Conservation (phyloP, 2,329 filamentous ascomycete genomes). For the Aspergillus pseudoglaucus region DNA sequence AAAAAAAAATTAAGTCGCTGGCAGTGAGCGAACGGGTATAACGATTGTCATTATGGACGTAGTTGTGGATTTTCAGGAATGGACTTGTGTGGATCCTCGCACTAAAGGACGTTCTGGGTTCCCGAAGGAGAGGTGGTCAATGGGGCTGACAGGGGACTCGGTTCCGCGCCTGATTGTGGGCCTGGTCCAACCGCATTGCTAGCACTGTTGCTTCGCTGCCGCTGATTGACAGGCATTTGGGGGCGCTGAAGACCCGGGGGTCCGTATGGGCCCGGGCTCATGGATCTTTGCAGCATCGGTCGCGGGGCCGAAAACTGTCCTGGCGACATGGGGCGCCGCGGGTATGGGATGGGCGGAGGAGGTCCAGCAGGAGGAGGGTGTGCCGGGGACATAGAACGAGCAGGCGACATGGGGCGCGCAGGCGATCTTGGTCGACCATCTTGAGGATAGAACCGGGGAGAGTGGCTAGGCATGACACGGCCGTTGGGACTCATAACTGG, state of each 20-base stretch:
- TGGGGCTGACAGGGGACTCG: constrained; percentile 6
- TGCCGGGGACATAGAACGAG: constrained; percentile 12
- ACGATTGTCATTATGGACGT: neutral
- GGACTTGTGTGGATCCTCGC: no score
- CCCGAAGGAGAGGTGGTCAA: constrained; percentile 3
- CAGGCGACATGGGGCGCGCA: constrained; percentile 20
- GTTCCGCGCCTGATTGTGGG: constrained; percentile 18
- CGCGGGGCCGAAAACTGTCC: constrained; percentile 30
- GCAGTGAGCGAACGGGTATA: neutral
- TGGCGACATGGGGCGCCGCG: constrained; percentile 14
- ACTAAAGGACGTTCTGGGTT: neutral
- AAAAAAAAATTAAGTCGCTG: neutral
- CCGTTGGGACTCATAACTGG: constrained; percentile 28
- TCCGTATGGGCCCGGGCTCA: constrained; percentile 42
- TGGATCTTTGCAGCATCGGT: constrained; percentile 20
- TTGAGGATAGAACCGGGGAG: constrained; percentile 30
- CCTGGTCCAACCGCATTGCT: constrained; percentile 24
- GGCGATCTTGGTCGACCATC: constrained; percentile 42
- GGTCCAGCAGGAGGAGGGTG: constrained; percentile 19
- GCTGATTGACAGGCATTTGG: constrained; percentile 30
- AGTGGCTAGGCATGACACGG: constrained; percentile 15
- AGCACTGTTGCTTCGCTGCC: constrained; percentile 41
- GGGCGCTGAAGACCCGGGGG: constrained; percentile 36
- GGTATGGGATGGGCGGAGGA: constrained; percentile 21
- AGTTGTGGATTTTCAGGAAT: no score